Evolutionary conservation across 257 asterid genomes (phyloP), one percentile per base, ranked within the genome.

Genomic region (Coffea eugenioides): DNA sequence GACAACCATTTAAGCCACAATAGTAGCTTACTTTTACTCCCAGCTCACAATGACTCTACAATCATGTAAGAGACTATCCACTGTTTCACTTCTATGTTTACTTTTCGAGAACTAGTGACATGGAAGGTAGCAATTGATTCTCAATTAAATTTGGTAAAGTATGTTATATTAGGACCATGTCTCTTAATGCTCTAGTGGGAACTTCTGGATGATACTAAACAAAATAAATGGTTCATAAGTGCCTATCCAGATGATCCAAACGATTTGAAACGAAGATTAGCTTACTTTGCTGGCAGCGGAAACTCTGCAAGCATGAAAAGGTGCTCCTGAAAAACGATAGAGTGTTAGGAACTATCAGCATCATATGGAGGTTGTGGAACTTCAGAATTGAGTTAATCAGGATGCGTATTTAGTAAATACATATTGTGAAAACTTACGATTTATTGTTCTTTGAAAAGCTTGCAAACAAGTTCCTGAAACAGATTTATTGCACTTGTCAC

Each of bases 391-490:
- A 34, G 57, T 52, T 14, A 52, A 52, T 18, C 16, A 52, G 59
- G 20, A 52, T 13, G 59, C 59, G 59, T 52, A 52, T 52, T 52
- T 20, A 13, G 56, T 51, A 12, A 52, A 52, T 52, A 13, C 4
- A 13, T 52, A 14, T 52, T 13, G 59, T 52, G 20, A 72, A 83
- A 49, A 81, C 93, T 87, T 78, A 88, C 93, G 83, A 72, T 16
- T 87, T 77, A 65, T 87, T 87, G 71, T 87, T 87, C 73, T 82
- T 84, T 25, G 89, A 84, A n/a, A 90, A 85, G 92, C 89, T 88
- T 62, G 90, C 92, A 77, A 89, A 91, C 89, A 91, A 81, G 83
- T 91, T 89, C 83, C 92, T 88, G 92, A 51, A 54, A 77, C 4
- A 79, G 73, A 59, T 39, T 64, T 62, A 77, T 2, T 51, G 76